Conservation (phyloP, 2,329 filamentous ascomycete species). For the Magnaporthiopsis rhizophila region DNA sequence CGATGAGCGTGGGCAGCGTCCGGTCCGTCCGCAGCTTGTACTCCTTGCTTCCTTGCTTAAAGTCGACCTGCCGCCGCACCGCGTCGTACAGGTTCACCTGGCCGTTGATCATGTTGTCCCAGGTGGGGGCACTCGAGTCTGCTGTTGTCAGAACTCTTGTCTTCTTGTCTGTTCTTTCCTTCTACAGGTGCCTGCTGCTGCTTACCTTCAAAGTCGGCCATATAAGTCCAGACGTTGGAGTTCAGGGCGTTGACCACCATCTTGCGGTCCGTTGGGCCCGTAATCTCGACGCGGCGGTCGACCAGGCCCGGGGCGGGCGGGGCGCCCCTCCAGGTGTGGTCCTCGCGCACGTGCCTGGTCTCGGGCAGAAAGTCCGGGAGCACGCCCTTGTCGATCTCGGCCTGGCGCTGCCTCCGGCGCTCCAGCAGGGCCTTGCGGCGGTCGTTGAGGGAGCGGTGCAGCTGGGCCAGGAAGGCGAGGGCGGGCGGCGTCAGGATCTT, state of each 20-base stretch:
- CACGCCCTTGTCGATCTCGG: conserved; percentile 82
- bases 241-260: conserved; percentile 99
- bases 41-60: conserved; percentile 90
- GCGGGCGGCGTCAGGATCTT: conserved; percentile 91
- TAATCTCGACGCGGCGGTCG: conserved; percentile 94
- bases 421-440: conserved; percentile 85
- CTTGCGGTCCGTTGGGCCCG: conserved; percentile 92
- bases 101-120: conserved; percentile 99
- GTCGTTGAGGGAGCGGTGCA: conserved; percentile 89
- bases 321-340: conserved; percentile 88
- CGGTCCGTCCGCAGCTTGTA: conserved; percentile 96
- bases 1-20: conserved; percentile 78
- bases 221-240: conserved; percentile 95
- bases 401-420: conserved; percentile 77
- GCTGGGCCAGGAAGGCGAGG: conserved; percentile 82
- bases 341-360: conserved; percentile 91
- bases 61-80: conserved; percentile 87
- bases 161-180: too few relatives aligned
- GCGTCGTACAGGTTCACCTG: conserved; percentile 98
- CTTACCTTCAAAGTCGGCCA: conserved; percentile 96
- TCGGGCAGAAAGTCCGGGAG: conserved; percentile 93
- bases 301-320: conserved; percentile 85
- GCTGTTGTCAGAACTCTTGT: too few relatives aligned
- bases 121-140: conserved; percentile 79
- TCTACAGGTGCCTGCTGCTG: too few relatives aligned